A percentile compares a stretch with the other conserved stretches of the same genome.
Conservation (phyloP, 345 rosid genomes). For the Mallotus nudiflorus region DNA sequence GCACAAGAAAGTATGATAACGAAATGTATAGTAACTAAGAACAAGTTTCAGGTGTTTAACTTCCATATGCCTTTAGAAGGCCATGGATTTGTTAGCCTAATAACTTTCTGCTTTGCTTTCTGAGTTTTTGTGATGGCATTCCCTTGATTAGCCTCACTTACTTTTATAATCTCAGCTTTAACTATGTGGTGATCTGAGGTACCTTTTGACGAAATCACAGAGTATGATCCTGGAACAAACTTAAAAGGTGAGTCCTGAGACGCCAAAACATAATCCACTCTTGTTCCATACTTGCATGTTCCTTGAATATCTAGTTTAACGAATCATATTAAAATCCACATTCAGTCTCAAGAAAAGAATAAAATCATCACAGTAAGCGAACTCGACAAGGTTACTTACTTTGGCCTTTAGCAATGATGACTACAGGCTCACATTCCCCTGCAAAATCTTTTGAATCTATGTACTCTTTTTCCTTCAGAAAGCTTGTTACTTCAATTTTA, state of each 20-base stretch:
- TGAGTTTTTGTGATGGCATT: slow-evolving; percentile 24
- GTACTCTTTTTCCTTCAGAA: slow-evolving; percentile 63
- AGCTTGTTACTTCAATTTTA: slow-evolving; percentile 63
- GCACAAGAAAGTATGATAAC: too few relatives aligned
- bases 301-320: slow-evolving; percentile 73
- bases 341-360: neutral
- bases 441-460: slow-evolving; percentile 69
- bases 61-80: slow-evolving; percentile 42
- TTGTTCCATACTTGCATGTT: slow-evolving; percentile 92
- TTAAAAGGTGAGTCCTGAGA: slow-evolving; percentile 59
- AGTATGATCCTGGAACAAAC: slow-evolving; percentile 78
- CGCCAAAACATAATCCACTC: slow-evolving; percentile 76
- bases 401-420: slow-evolving; percentile 93
- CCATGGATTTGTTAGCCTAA: slow-evolving; percentile 39
- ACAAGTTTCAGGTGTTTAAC: slow-evolving; percentile 19
- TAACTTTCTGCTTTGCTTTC: slow-evolving; percentile 43
- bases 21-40: too few relatives aligned
- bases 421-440: slow-evolving; percentile 94
- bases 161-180: slow-evolving; percentile 63
- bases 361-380: too few relatives aligned
- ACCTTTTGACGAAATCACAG: slow-evolving; percentile 82
- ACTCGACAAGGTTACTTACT: slow-evolving; percentile 35
- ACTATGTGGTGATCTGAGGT: slow-evolving; percentile 97
- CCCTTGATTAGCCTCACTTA: slow-evolving; percentile 25
- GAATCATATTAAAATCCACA: too few relatives aligned